Conservation (phyloP, 495 filamentous ascomycete genomes). For the Pseudomonodictys pantanalensis region DNA sequence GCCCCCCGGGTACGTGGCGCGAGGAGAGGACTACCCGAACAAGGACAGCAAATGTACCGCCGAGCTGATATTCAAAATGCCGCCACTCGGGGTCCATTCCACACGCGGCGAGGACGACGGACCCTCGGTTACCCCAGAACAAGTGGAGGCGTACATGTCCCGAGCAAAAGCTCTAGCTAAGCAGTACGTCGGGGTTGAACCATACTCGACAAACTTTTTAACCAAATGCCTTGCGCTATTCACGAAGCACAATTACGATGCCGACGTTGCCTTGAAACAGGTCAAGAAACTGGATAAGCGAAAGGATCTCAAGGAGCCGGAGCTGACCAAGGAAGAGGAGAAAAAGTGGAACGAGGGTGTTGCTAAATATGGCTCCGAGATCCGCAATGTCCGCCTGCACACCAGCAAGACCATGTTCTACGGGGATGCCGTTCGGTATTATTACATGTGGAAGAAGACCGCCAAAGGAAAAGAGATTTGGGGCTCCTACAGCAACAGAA, state of each 20-base stretch:
- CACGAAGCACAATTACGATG: slow-evolving; percentile 66
- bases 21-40: slow-evolving; percentile 71
- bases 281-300: slow-evolving; percentile 64
- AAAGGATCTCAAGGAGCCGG: slow-evolving; percentile 80
- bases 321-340: slow-evolving; percentile 70
- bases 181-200: slow-evolving; percentile 56
- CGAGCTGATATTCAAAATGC: slow-evolving; percentile 61
- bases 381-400: slow-evolving; percentile 76
- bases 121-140: slow-evolving; percentile 46
- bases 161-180: slow-evolving; percentile 58
- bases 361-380: slow-evolving; percentile 85
- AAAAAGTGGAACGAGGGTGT: slow-evolving; percentile 93
- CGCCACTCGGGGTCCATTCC: slow-evolving; percentile 43
- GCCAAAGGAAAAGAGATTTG: slow-evolving; percentile 80
- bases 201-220: slow-evolving; percentile 69
- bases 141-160: slow-evolving; percentile 72
- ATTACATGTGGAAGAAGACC: slow-evolving; percentile 98
- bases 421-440: slow-evolving; percentile 80
- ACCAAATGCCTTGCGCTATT: slow-evolving; percentile 81
- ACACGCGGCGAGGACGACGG: slow-evolving; percentile 54
- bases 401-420: slow-evolving; percentile 71
- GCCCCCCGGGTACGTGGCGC: slow-evolving; percentile 75
- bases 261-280: slow-evolving; percentile 67
- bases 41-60: slow-evolving; percentile 56
- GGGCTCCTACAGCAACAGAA: slow-evolving; percentile 81